A percentile compares a stretch with the other conserved stretches of the same genome.
These are phyloP conservation scores for Coniophora puteana DNA, from an alignment of 1,284 basidiomycete species.

Conservation along the genomic window DNA sequence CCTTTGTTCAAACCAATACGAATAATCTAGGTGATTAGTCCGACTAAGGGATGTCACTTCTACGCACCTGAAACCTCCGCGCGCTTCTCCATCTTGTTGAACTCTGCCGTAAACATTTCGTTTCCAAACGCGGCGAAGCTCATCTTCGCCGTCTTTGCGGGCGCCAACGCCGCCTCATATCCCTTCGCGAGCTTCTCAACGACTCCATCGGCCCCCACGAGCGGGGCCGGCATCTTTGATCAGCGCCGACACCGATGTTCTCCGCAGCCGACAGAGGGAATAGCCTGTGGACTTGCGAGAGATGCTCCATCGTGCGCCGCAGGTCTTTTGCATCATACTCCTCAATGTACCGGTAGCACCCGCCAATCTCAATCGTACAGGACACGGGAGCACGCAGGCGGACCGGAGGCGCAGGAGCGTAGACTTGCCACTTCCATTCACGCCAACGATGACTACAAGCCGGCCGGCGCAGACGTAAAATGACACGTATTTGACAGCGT, in stretches of 20 bases:
- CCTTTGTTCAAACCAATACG: no score
- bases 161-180: constrained; percentile 29
- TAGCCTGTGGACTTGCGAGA: constrained; percentile 41
- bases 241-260: constrained; percentile 43
- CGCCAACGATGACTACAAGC: constrained; percentile 45
- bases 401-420: constrained; percentile 41
- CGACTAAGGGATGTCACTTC: background rate
- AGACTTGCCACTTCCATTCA: constrained; percentile 43
- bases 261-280: constrained; percentile 41
- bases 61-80: constrained; percentile 30
- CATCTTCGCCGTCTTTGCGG: constrained; percentile 19
- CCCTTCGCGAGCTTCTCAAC: constrained; percentile 19
- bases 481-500: constrained; percentile 37
- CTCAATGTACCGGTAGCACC: constrained; percentile 27
- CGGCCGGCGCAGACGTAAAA: constrained; percentile 42
- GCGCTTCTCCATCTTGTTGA: constrained; percentile 30
- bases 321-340: constrained; percentile 32
- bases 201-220: constrained; percentile 35
- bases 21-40: background rate
- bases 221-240: constrained; percentile 31
- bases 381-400: no score
- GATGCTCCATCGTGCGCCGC: constrained; percentile 33
- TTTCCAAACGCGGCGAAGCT: constrained; percentile 28
- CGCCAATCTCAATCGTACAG: constrained; percentile 39
- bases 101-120: constrained; percentile 29